Conservation (phyloP, 2,329 filamentous ascomycete genomes). For the Aspergillus floridensis region DNA sequence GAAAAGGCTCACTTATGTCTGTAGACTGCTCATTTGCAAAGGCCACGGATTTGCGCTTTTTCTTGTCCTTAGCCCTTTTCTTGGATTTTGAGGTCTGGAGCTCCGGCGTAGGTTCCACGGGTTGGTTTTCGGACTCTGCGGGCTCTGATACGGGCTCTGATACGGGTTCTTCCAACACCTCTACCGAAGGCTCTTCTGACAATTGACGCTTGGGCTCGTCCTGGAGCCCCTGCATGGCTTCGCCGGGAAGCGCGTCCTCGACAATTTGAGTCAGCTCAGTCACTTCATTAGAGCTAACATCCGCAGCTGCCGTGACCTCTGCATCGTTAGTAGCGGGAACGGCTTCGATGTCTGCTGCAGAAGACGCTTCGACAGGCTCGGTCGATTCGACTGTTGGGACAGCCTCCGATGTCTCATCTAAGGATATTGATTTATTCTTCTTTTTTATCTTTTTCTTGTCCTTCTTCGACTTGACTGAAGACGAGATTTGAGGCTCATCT, state of each 20-base stretch:
- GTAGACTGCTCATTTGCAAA: conserved; percentile 24
- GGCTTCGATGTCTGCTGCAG: not conserved
- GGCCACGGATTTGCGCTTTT: conserved; percentile 26
- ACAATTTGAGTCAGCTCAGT: not conserved
- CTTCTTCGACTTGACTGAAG: conserved; percentile 25
- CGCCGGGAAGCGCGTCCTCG: not conserved
- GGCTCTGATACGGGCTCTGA: not conserved
- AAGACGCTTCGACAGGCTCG: not conserved
- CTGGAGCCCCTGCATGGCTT: not conserved
- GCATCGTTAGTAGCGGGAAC: not conserved
- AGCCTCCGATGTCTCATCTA: conserved; percentile 2
- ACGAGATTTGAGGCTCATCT: conserved; percentile 14
- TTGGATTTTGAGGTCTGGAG: conserved; percentile 21
- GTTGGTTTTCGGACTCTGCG: conserved; percentile 6
- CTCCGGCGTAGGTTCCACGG: conserved; percentile 10
- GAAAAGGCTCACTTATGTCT: conserved; percentile 6
- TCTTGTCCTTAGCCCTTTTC: conserved; percentile 42
- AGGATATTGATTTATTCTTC: conserved; percentile 10
- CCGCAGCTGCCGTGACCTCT: not conserved
- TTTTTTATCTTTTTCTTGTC: conserved; percentile 27
- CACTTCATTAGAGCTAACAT: not conserved
- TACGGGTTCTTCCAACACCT: not conserved
- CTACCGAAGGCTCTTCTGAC: not conserved
- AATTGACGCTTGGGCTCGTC: not conserved
- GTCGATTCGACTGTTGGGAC: not conserved